A percentile compares a stretch with the other conserved stretches of the same genome.
Conservation (phyloP, 768 basidiomycete species). For the Pleurotus tuoliensis region DNA sequence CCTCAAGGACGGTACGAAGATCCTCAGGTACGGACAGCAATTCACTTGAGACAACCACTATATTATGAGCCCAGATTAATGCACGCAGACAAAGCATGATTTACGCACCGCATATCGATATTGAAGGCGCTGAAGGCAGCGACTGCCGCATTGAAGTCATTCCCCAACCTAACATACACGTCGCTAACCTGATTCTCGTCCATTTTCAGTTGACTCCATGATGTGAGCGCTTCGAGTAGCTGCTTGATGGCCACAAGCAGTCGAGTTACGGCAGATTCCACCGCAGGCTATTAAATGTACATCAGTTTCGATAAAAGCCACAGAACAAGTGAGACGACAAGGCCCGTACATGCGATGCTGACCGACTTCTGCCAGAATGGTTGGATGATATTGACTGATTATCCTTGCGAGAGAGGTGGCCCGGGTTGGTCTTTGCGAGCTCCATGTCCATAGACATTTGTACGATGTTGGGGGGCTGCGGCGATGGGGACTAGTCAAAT, state of each 20-base stretch:
- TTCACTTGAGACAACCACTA: conserved; percentile 49
- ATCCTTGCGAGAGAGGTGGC: conserved; percentile 49
- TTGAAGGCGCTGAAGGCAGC: conserved; percentile 80
- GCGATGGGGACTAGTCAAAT: neutral
- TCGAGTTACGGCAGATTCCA: conserved; percentile 89
- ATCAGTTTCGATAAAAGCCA: too few species aligned
- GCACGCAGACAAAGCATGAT: conserved; percentile 10
- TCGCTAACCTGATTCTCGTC: conserved; percentile 87
- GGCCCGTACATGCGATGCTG: conserved; percentile 6
- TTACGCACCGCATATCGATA: conserved; percentile 86
- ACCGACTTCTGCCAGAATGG: conserved; percentile 26
- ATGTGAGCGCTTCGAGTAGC: conserved; percentile 84
- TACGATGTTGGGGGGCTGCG: neutral
- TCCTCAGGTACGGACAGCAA: conserved; percentile 85
- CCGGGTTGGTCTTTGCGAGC: conserved; percentile 10
- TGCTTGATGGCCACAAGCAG: conserved; percentile 93
- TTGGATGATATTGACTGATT: conserved; percentile 48
- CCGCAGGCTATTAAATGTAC: conserved; percentile 50
- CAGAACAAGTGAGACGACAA: neutral
- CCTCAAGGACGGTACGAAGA: conserved; percentile 83
- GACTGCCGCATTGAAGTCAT: conserved; percentile 94
- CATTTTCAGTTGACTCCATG: conserved; percentile 74
- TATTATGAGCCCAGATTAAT: neutral
- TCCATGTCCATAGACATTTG: conserved; percentile 9
- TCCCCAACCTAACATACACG: conserved; percentile 93